Base-by-base conservation (phyloP, 192 early-diverging fungal species). In the Coemansia sp. region DNA sequence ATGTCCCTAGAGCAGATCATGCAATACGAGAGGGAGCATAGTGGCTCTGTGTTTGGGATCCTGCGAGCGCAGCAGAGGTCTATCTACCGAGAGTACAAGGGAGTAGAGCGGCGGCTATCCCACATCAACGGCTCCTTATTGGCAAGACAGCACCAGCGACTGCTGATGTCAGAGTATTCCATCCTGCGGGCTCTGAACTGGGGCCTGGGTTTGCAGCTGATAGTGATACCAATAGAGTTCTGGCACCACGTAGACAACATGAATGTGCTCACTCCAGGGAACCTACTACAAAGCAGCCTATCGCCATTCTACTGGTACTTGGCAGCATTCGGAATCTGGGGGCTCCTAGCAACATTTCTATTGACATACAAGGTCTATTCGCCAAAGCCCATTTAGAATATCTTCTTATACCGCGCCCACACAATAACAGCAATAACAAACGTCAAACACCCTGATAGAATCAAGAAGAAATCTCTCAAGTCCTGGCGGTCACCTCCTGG, bases 341-440 rank as follows among this genome's bases (percentile, higher is more conserved):
- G 34, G 18, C 11, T 58, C 21, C 8, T 58, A 2, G 33, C 56
- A 0, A 56, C 33, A n/a, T 14, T 11, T 7, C 14, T 55, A n/a
- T 5, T 33, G 13, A 55, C 31, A 33, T 55, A 55, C 26, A 28
- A 28, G 14, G 52, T 31, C 20, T 52, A 52, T 26, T 52, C 21
- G 21, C 9, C 21, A 8, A 13, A 25, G 48, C 9, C 4, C 13
- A 38, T 38, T 31, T 67, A 79, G 39, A 79, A 74, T 6, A 79
- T 74, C 65, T 68, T 70, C n/a, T 71, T 74, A 50, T 38, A 74
- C 28, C 59, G 28, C 21, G 77, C 72, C 72, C 72, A 77, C 16
- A 66, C 36, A 73, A 82, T 63, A 11, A 79, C 73, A 14, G 64
- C 34, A 25, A 68, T 33, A 8, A 75, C 68, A 74, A 80, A 72